Evolutionary conservation across 371 early-diverging fungal genomes (phyloP).

Genomic region (Haplosporangium sp.): DNA sequence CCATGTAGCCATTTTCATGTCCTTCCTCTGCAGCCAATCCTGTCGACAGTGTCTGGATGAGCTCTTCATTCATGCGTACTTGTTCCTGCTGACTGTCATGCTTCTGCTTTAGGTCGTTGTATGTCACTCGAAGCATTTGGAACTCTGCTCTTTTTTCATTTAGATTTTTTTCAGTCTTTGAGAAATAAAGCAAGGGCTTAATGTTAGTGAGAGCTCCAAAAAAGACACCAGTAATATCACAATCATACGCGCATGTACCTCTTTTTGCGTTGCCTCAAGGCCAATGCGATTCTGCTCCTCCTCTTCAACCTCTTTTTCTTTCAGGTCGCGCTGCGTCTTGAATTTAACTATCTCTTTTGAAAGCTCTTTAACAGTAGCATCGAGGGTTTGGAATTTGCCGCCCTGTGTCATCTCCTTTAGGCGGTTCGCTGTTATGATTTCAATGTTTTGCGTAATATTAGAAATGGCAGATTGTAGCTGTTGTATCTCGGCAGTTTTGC

Average conservation of each 20-base stretch:
- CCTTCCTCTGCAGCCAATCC: constrained; percentile 93
- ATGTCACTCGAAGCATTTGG: constrained; percentile 65
- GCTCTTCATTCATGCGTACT: constrained; percentile 81
- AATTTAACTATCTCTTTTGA: constrained; percentile 82
- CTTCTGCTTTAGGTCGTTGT: constrained; percentile 67
- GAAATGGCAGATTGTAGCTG: constrained; percentile 34
- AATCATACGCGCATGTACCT: constrained; percentile 54
- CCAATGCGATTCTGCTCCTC: constrained; percentile 68
- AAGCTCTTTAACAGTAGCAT: constrained; percentile 76
- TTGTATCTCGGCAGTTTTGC: constrained; percentile 29
- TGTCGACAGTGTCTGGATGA: constrained; percentile 92
- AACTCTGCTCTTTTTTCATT: constrained; percentile 64
- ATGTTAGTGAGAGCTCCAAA: neutral
- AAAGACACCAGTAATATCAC: neutral
- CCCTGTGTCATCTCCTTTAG: constrained; percentile 70
- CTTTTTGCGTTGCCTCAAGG: constrained; percentile 57
- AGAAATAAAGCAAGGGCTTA: neutral
- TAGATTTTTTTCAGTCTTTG: constrained; percentile 63
- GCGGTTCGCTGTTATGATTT: constrained; percentile 34
- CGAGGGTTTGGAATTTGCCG: constrained; percentile 72
- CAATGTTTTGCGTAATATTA: constrained; percentile 47
- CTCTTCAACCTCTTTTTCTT: constrained; percentile 78
- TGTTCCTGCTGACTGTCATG: constrained; percentile 76
- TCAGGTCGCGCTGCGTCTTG: constrained; percentile 84
- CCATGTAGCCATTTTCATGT: constrained; percentile 93